phyloP scores from a whole-genome alignment of 352 stramenopile species.

The Nannochloropsis limnetica region DNA sequence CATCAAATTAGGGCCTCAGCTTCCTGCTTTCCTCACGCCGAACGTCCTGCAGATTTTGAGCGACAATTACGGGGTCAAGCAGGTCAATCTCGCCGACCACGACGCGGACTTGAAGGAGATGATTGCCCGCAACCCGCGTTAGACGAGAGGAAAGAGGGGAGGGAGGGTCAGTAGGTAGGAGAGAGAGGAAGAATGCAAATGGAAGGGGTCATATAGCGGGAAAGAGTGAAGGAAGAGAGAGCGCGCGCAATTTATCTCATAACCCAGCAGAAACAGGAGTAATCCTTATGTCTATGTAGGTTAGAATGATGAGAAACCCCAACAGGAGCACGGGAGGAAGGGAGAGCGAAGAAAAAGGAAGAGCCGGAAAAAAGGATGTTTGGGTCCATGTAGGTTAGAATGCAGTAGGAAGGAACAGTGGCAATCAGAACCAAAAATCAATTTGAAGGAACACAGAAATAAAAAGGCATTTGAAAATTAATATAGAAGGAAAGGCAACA shows the following conservation, averaged over 20 bases:
- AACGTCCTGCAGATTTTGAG: slow-evolving; percentile 59
- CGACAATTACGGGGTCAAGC: slow-evolving; percentile 62
- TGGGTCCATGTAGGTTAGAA: background rate
- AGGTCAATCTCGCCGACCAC: slow-evolving; percentile 52
- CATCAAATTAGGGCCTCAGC: slow-evolving; percentile 61
- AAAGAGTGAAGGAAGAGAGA: background rate
- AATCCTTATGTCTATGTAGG: background rate
- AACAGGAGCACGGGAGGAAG: background rate
- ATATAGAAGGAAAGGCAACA: background rate
- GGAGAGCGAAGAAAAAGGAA: background rate
- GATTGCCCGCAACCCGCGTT: slow-evolving; percentile 44
- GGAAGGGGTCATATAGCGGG: background rate
- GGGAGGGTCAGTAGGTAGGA: background rate
- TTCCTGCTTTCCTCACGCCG: slow-evolving; percentile 61
- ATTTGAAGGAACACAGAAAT: background rate
- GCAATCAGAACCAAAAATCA: background rate
- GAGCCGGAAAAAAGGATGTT: background rate
- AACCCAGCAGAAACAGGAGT: background rate
- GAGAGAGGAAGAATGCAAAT: background rate
- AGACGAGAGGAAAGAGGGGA: background rate
- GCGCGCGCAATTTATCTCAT: background rate
- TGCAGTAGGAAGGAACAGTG: background rate
- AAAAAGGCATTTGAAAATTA: background rate
- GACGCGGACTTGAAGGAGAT: slow-evolving; percentile 59
- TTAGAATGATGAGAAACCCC: background rate